phyloP scores from a whole-genome alignment of 2,329 filamentous ascomycete species.

The Gaeumannomyces sp. region DNA sequence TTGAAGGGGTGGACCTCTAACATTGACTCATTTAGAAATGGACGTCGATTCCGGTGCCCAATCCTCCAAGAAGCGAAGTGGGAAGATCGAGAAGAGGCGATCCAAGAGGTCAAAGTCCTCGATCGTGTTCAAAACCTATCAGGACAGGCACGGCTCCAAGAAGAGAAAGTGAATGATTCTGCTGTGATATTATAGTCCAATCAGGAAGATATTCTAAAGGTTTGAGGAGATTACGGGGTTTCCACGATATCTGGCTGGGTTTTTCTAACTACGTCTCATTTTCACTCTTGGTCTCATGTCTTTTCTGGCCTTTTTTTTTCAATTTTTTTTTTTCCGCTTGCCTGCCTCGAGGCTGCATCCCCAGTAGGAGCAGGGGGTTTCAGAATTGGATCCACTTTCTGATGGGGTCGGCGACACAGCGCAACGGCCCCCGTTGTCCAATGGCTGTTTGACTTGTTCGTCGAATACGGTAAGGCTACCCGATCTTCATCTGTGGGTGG shows the following conservation, averaged over 20 bases:
- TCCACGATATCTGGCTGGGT: not conserved
- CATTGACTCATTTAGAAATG: constrained; percentile 36
- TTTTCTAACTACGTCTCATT: not conserved
- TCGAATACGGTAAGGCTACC: not conserved
- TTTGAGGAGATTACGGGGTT: not conserved
- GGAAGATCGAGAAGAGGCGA: constrained; percentile 48
- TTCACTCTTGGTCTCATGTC: not conserved
- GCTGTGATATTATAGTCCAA: not conserved
- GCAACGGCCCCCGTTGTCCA: not conserved
- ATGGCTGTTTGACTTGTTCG: not conserved
- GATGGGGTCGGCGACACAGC: not conserved
- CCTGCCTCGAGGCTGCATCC: too few species aligned
- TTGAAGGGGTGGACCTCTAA: not conserved
- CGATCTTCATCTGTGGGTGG: too few species aligned
- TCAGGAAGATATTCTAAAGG: not conserved
- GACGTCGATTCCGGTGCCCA: constrained; percentile 43
- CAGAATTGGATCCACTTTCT: not conserved
- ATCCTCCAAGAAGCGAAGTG: constrained; percentile 32
- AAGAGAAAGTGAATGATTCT: constrained; percentile 24
- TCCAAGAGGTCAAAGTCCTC: constrained; percentile 45
- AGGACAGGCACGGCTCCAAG: constrained; percentile 41
- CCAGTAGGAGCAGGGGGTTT: too few species aligned
- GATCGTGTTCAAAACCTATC: constrained; percentile 56
- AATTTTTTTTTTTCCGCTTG: not conserved
- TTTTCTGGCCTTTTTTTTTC: not conserved